Evolutionary conservation across 495 filamentous ascomycete genomes (phyloP).

Genomic region (Rhypophila decipiens): DNA sequence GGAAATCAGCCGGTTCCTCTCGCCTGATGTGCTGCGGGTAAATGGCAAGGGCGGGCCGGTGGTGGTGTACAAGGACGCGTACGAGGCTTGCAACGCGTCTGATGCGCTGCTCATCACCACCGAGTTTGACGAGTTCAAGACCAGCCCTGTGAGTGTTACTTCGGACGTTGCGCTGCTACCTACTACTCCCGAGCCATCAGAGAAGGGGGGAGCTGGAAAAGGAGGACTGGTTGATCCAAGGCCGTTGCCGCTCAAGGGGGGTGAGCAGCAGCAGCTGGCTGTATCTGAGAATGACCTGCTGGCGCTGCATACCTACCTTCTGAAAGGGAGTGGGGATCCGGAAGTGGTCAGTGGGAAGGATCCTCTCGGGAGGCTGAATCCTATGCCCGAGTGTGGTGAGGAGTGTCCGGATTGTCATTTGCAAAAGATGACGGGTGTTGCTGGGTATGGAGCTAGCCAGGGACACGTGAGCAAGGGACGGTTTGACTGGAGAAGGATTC

Average conservation of each 20-base stretch:
- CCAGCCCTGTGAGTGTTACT: slow-evolving; percentile 7
- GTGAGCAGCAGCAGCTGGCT: slow-evolving; percentile 4
- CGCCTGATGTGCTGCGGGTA: slow-evolving; percentile 22
- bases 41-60: slow-evolving; percentile 29
- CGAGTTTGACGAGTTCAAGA: slow-evolving; percentile 59
- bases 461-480: slow-evolving; percentile 22
- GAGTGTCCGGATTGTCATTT: slow-evolving; percentile 34
- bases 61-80: slow-evolving; percentile 37
- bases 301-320: slow-evolving; percentile 22
- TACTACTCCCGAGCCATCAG: neutral
- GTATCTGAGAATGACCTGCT: slow-evolving; percentile 31
- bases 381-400: slow-evolving; percentile 26
- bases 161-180: too few species aligned
- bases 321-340: slow-evolving; percentile 3
- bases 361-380: slow-evolving; percentile 22
- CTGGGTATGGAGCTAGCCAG: slow-evolving; percentile 15
- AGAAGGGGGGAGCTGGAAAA: neutral
- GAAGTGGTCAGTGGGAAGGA: slow-evolving; percentile 12
- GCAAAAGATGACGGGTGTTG: slow-evolving; percentile 18
- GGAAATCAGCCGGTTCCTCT: slow-evolving; percentile 34
- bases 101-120: slow-evolving; percentile 56
- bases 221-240: slow-evolving; percentile 3
- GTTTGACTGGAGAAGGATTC: slow-evolving; percentile 48
- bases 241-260: too few species aligned
- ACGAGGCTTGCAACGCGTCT: slow-evolving; percentile 45